Conservation (phyloP, 202 grass and related monocot genomes). For the Cymbopogon flexuosus region DNA sequence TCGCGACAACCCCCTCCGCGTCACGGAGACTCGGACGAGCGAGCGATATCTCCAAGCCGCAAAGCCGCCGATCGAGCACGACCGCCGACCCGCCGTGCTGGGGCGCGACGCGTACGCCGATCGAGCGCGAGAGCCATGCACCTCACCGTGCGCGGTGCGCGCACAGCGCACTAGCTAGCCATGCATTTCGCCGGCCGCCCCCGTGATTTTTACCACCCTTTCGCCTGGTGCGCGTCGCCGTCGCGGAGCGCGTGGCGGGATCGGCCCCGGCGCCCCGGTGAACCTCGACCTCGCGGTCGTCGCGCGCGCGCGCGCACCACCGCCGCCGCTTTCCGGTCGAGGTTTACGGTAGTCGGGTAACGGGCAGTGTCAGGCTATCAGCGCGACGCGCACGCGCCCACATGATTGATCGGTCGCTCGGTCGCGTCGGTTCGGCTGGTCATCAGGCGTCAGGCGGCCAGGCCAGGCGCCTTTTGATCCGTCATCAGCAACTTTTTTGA, state of each 20-base stretch:
- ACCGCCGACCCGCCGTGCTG: neutral
- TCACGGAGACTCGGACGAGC: neutral
- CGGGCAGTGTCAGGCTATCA: neutral
- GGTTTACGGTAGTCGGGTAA: neutral
- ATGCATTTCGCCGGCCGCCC: neutral
- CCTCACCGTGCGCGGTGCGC: neutral
- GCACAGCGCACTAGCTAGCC: neutral
- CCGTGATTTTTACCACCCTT: neutral
- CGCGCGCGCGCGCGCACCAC: neutral
- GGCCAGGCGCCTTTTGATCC: neutral
- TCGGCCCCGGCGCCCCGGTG: neutral
- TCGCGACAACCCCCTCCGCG: neutral
- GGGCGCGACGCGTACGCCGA: neutral
- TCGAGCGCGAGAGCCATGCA: neutral
- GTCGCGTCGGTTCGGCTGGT: neutral
- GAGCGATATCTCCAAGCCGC: neutral
- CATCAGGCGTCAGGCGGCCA: neutral
- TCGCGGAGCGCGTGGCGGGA: neutral
- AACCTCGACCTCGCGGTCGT: neutral
- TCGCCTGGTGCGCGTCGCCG: neutral
- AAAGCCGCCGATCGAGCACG: neutral
- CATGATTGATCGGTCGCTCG: neutral
- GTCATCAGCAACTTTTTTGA: slow-evolving; percentile 31
- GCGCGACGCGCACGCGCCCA: neutral
- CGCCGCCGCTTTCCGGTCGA: slow-evolving; percentile 5